Evolutionary conservation across 495 filamentous ascomycete species (phyloP), one percentile per base, ranked within the genome.

Genomic region (Penicillium antarcticum): DNA sequence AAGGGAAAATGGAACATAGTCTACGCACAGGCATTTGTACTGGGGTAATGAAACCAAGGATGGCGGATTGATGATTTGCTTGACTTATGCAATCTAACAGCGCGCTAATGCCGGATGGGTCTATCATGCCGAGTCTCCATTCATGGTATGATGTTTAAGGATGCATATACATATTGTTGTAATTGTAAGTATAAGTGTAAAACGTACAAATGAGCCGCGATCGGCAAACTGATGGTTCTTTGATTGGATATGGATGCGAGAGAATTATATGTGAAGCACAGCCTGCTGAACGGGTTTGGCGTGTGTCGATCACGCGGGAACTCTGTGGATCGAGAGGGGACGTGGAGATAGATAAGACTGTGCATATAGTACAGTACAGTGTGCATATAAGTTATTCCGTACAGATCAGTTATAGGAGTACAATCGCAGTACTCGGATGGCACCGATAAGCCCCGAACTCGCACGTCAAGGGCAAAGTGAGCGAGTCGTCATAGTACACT

Each of bases 281-380:
- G 26, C 26, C 13, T 31, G 40, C 40, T 42, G 40, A 42, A 48
- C 29, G 39, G 48, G 41, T 46, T 57, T 48, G 36, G 55, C 52
- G 53, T 45, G 47, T 69, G 68, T 63, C 66, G 66, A 71, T 71
- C 68, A 71, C 62, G 62, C 68, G 68, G 68, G 66, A 69, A 62
- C 57, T 63, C 24, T 53, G 57, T 57, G 50, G 67, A 68, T 67
- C 63, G 61, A 47, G 38, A 52, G 55, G 56, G 51, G 43, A 31
- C 26, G 13, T 16, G 32, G 49, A 50, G 44, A 42, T 12, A 41
- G 34, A 45, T 39, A 45, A 46, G 34, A 45, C 26, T 29, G 24
- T 34, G 14, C 18, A 13, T 14, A 14, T 21, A 1, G 7, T 21
- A 3, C 19, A 11, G 17, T 16, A 12, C 21, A 23, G n/a, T 6